Evolutionary conservation across 208 protist species (phyloP).

Genomic region (Acanthamoeba lenticulata): DNA sequence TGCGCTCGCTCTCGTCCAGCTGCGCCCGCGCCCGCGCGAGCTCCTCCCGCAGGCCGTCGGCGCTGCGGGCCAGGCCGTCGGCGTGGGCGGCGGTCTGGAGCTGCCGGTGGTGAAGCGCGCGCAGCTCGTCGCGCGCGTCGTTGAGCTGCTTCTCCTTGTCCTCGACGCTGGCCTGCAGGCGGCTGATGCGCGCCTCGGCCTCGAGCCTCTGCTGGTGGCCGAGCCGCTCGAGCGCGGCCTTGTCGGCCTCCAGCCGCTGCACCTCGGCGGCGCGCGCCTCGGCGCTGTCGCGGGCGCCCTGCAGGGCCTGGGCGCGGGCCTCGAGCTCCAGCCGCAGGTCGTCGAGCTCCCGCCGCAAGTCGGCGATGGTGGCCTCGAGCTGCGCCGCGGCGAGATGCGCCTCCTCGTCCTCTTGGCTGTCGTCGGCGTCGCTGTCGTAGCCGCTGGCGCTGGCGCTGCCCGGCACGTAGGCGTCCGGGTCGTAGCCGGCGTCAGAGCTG

Average conservation of each 20-base stretch:
- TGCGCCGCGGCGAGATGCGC: not conserved
- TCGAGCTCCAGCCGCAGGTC: not conserved
- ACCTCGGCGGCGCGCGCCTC: not conserved
- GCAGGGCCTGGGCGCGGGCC: not conserved
- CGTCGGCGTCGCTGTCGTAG: not conserved
- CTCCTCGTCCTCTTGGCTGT: not conserved
- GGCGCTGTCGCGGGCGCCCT: not conserved
- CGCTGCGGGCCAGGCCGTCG: not conserved
- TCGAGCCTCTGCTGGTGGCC: not conserved
- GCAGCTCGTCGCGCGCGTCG: not conserved
- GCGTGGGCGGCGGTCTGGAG: not conserved
- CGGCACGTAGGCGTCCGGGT: too few relatives aligned
- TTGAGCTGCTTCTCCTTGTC: not conserved
- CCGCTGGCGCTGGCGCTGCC: too few relatives aligned
- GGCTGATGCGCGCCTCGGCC: not conserved
- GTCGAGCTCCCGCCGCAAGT: not conserved
- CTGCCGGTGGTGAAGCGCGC: not conserved
- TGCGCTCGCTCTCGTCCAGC: not conserved
- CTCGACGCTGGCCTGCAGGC: not conserved
- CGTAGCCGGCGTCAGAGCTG: not conserved
- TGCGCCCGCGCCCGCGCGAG: not conserved
- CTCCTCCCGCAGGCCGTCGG: not conserved
- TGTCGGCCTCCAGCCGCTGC: not conserved
- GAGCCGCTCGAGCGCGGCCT: not conserved
- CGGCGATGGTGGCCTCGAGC: not conserved